phyloP scores from a whole-genome alignment of 169 alveolate species.

The Plasmodium inui region DNA sequence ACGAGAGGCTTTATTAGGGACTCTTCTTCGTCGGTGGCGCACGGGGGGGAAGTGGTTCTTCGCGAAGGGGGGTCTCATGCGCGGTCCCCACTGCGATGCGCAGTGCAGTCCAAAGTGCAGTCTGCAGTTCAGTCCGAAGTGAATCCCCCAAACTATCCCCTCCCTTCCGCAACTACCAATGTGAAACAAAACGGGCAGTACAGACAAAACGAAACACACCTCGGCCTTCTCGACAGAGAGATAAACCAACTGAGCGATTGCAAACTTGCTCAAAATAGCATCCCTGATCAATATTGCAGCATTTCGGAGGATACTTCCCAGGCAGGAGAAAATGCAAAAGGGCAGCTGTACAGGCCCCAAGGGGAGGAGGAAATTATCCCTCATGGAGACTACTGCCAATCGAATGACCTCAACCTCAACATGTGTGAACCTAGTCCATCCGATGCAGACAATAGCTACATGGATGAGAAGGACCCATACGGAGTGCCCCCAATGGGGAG shows the following conservation, averaged over 20 bases:
- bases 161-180: neutral
- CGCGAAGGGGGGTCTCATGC: neutral
- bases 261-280: neutral
- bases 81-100: neutral
- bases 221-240: neutral
- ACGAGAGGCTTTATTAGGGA: neutral
- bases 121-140: neutral
- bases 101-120: neutral
- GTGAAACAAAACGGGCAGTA: neutral
- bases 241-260: neutral
- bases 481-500: neutral
- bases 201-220: neutral
- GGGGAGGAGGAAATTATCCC: neutral
- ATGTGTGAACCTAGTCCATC: neutral
- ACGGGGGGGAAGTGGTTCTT: neutral
- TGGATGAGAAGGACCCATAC: neutral
- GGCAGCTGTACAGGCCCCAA: neutral
- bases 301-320: neutral
- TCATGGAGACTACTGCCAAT: neutral
- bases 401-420: neutral
- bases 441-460: neutral
- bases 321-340: neutral
- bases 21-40: neutral
- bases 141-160: neutral
- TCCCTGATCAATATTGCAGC: neutral